Evolutionary conservation across 2,329 filamentous ascomycete species (phyloP).

Genomic region (Clarireedia hainanense): DNA sequence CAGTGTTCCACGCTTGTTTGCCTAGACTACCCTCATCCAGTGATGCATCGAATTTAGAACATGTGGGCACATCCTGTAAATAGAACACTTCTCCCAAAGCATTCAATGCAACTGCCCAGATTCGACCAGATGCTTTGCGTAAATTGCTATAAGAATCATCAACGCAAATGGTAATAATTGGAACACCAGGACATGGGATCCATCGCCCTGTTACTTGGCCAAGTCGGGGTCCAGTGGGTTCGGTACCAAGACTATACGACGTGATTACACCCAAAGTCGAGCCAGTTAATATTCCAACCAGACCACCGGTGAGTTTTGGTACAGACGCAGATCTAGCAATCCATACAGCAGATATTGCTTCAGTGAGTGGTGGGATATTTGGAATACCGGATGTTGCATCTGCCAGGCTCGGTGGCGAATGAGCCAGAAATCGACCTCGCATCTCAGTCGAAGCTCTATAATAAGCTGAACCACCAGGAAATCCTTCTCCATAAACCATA

Average conservation of each 20-base stretch:
- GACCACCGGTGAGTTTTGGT: slow-evolving; percentile 62
- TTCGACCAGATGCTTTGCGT: slow-evolving; percentile 59
- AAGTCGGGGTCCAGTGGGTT: slow-evolving; percentile 46
- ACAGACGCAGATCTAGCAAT: slow-evolving; percentile 75
- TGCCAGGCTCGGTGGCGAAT: slow-evolving; percentile 51
- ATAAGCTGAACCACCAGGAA: slow-evolving; percentile 72
- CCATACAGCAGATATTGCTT: slow-evolving; percentile 77
- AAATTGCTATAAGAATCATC: slow-evolving; percentile 74
- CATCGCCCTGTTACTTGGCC: slow-evolving; percentile 83
- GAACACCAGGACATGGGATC: slow-evolving; percentile 86
- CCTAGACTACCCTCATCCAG: slow-evolving; percentile 47
- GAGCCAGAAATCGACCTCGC: slow-evolving; percentile 65
- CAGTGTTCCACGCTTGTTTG: slow-evolving; percentile 70
- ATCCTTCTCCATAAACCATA: slow-evolving; percentile 77
- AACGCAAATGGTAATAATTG: slow-evolving; percentile 74
- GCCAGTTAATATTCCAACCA: slow-evolving; percentile 75
- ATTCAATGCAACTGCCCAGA: slow-evolving; percentile 92
- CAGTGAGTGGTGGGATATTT: slow-evolving; percentile 58
- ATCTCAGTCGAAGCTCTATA: slow-evolving; percentile 69
- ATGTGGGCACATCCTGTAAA: slow-evolving; percentile 60
- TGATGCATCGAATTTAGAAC: slow-evolving; percentile 38
- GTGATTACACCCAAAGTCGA: slow-evolving; percentile 79
- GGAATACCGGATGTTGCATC: slow-evolving; percentile 68
- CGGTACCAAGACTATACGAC: slow-evolving; percentile 63
- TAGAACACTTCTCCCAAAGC: slow-evolving; percentile 89